phyloP scores from a whole-genome alignment of 345 rosid species.

The Salix dunnii region DNA sequence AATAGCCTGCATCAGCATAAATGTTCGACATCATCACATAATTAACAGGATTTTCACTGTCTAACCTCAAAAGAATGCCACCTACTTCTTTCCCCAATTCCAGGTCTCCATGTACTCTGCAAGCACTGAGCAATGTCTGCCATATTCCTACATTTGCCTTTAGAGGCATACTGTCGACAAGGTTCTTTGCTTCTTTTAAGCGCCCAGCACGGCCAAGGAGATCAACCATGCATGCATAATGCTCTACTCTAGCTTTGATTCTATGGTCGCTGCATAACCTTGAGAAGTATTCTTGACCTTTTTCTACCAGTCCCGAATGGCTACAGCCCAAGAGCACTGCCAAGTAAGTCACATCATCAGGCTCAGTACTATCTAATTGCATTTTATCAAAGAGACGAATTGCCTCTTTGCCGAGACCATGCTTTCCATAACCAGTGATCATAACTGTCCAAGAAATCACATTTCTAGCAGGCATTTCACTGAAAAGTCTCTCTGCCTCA shows the following conservation, averaged over 20 bases:
- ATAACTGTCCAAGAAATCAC: slow-evolving; percentile 86
- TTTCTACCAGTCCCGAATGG: slow-evolving; percentile 73
- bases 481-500: slow-evolving; percentile 60
- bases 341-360: slow-evolving; percentile 74
- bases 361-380: slow-evolving; percentile 48
- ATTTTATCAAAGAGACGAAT: slow-evolving; percentile 47
- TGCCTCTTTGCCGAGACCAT: slow-evolving; percentile 74
- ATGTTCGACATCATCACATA: slow-evolving; percentile 84
- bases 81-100: slow-evolving; percentile 68
- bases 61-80: slow-evolving; percentile 49
- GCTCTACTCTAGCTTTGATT: slow-evolving; percentile 62
- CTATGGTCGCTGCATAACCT: slow-evolving; percentile 36
- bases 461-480: slow-evolving; percentile 52
- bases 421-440: slow-evolving; percentile 91
- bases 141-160: slow-evolving; percentile 68
- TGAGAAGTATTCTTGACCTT: slow-evolving; percentile 58
- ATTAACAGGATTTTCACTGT: slow-evolving; percentile 59
- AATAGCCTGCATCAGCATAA: slow-evolving; percentile 66
- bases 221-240: slow-evolving; percentile 84
- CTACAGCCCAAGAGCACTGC: slow-evolving; percentile 82
- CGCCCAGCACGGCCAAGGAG: slow-evolving; percentile 76
- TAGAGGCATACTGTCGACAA: slow-evolving; percentile 64
- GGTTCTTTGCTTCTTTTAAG: slow-evolving; percentile 61
- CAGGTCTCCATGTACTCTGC: slow-evolving; percentile 66
- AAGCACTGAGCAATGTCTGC: slow-evolving; percentile 88